Base-by-base conservation (phyloP, 768 basidiomycete species). In the Rhodotorula sphaerocarpa region DNA sequence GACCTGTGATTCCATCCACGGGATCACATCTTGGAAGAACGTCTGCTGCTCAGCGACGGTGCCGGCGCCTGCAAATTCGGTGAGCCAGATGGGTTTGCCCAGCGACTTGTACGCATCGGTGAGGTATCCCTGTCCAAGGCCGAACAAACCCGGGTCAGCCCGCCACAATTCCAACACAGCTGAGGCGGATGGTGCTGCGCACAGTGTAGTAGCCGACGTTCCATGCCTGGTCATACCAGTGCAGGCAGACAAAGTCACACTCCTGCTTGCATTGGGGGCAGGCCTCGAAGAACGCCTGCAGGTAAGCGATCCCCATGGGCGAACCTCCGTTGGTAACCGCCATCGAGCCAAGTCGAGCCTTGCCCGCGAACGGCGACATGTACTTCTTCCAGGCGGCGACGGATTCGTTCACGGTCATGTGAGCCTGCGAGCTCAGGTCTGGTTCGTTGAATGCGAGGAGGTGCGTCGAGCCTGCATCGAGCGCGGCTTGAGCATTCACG, bases 391-490 rank as follows among this genome's bases (percentile, higher is more conserved):
- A 69, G 0, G 23, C 48, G 6, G 30, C 39, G 41, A 61, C 64
- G 20, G 61, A 50, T 23, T 51, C 23, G 9, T 31, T 11, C 28
- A 61, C n/a, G 18, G 60, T 59, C 55, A 69, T 59, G 48, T 69
- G 46, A 23, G 60, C 43, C 42, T 69, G 67, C 1, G 20, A 12
- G 41, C 21, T 2, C 11, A 65, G 54, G 42, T 69, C 68, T 0
- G 68, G 68, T 64, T 69, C 63, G 53, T 59, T 65, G 42, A 59
- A 44, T 21, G 34, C 53, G 30, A 69, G 57, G 1, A 69, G 57
- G 51, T 62, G 53, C 18, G 34, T 69, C 23, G 50, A 45, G 11
- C 64, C 68, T 21, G 14, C 23, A 21, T 46, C 34, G 51, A 62
- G 65, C 3, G 59, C 68, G 7, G 33, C 34, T 46, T 62, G 39